Evolutionary conservation across 208 protist genomes (phyloP).

Genomic region (Endotrypanum monterogeii): DNA sequence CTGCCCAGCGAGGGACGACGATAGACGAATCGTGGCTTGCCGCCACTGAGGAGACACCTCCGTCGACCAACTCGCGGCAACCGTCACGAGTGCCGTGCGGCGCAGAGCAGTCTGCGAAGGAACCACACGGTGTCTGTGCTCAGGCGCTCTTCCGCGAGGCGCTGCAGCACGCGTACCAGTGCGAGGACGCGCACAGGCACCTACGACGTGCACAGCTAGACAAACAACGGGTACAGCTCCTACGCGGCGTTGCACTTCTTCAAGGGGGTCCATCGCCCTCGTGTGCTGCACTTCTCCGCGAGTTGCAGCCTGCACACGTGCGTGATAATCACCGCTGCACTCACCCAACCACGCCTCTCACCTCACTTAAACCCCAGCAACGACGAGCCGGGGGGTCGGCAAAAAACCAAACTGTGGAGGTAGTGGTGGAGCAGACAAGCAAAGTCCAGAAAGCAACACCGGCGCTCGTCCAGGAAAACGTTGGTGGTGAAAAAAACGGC

Average conservation of each 20-base stretch:
- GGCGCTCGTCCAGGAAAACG: neutral
- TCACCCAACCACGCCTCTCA: neutral
- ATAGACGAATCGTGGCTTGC: neutral
- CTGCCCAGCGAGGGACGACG: neutral
- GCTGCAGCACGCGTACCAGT: conserved; percentile 23
- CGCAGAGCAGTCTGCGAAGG: neutral
- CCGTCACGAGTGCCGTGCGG: neutral
- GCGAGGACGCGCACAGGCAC: conserved; percentile 23
- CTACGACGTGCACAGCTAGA: conserved; percentile 12
- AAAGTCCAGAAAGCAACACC: neutral
- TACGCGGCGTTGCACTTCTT: conserved; percentile 6
- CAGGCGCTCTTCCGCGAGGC: conserved; percentile 19
- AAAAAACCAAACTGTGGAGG: neutral
- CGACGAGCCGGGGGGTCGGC: neutral
- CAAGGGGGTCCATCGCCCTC: neutral
- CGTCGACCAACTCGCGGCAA: neutral
- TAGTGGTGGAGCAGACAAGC: neutral
- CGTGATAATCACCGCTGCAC: neutral
- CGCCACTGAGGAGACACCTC: neutral
- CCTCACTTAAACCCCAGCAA: neutral
- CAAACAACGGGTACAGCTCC: conserved; percentile 11
- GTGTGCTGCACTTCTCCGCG: neutral
- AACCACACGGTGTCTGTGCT: neutral
- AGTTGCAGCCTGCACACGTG: neutral
- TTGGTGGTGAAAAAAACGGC: neutral